Evolutionary conservation across 2,329 filamentous ascomycete genomes (phyloP), one percentile per base, ranked within the genome.

Genomic region (Aureobasidium lini): DNA sequence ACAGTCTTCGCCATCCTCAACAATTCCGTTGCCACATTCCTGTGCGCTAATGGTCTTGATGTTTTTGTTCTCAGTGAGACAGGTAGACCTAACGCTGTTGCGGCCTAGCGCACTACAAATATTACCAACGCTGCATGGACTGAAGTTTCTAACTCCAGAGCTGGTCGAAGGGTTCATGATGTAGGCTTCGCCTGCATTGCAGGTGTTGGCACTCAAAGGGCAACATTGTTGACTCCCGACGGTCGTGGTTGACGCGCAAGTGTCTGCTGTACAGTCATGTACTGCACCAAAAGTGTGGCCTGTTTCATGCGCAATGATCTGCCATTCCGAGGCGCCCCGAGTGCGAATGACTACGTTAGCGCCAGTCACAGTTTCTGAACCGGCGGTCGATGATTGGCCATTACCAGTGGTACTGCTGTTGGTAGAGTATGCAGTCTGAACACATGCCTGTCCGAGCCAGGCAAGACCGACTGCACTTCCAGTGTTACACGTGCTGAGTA

Each of bases 161-260:
- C 81, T 82, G 1, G 93, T 94, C 10, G 89, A 94, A 0, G 94
- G 94, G 71, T 97, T 97, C 94, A 99, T 99, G 73, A 99, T 91
- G 75, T 85, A 99, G 61, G 81, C 74, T n/a, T 83, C 86, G 43
- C 80, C 77, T 23, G 94, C 94, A 72, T 95, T 79, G 72, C 94
- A 99, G 0, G 76, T 79, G 43, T 62, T 71, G 8, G 76, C 68
- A 65, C 80, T 88, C 7, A 96, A 77, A 0, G 92, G 94, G 67
- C 94, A 99, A 73, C 94, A 99, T 69, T 85, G 81, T 43, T 85
- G 84, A 1, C 83, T 77, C 58, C 74, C 78, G 64, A 85, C 80
- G 1, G 76, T 74, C 39, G 83, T 82, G 18, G 82, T 79, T 61
- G 89, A 80, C 6, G 69, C 67, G 70, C 93, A 97, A 2, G 87